Base-by-base conservation (phyloP, 164 flowering plant genomes). In the Stephania yunnanensis region DNA sequence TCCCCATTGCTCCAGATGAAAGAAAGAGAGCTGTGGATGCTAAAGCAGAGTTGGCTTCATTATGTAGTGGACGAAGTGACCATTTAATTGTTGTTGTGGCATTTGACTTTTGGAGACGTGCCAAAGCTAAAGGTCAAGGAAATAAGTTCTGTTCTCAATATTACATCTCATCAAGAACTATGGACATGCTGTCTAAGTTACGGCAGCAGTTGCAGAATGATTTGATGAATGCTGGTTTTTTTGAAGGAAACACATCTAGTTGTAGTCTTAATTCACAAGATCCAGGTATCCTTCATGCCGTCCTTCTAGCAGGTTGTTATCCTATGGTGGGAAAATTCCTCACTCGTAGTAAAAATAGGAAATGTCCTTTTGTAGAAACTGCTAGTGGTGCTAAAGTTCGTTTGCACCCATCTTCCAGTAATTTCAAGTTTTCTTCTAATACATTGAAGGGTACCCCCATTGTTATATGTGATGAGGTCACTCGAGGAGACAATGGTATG, bases 261-360 rank as follows among this genome's bases (percentile, higher is more conserved):
- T 92, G 87, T 82, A 94, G 88, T 81, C 42, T 84, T 46, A 96
- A 96, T 85, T 87, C 94, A 58, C 87, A 71, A 46, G 89, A 90
- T 74, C 91, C 97, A 4, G 99, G 97, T 36, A 89, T 94, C 77
- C 81, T 96, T 70, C 92, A 87, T 81, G 95, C 97, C 46, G 94
- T 96, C 63, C 88, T 96, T 64, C 82, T 90, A 75, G 90, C 97
- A 71, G 97, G 97, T 61, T 73, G 89, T 71, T 96, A 96, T 82
- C 99, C 99, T 22, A 92, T 83, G 95, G 91, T 96, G 53, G 99
- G 97, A 69, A 89, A 86, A 79, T 74, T 90, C 77, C 82, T 76
- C 69, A 86, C 86, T 46, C 86, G 81, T 31, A 30, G 9, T 6
- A 82, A 76, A 77, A 78, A 61, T 53, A 82, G 83, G 52, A 79